A percentile compares a stretch with the other conserved stretches of the same genome.
Evolutionary conservation across 495 filamentous ascomycete species (phyloP).

Genomic region (Penicillium atrosanguineum): DNA sequence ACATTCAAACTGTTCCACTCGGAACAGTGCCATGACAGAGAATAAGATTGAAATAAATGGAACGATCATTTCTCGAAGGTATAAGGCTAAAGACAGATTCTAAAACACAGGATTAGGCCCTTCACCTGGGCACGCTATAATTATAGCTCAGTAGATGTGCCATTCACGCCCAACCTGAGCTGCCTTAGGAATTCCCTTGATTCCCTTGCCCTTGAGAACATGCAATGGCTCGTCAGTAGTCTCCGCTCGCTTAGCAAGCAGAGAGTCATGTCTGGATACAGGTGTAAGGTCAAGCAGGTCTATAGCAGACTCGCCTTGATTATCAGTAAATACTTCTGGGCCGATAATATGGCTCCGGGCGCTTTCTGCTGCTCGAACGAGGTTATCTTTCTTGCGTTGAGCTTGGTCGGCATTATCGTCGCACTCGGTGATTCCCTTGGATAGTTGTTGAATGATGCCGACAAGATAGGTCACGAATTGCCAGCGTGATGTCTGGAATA

Average conservation of each 20-base stretch:
- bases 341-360: constrained; percentile 34
- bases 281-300: constrained; percentile 35
- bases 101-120: background rate
- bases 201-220: constrained; percentile 36
- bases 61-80: background rate
- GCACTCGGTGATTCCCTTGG: constrained; percentile 15
- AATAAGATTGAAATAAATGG: background rate
- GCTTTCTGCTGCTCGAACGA: constrained; percentile 36
- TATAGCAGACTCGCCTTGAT: constrained; percentile 14
- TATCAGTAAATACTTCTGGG: constrained; percentile 33
- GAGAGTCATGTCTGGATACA: constrained; percentile 21
- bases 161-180: constrained; percentile 44
- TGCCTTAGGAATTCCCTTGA: constrained; percentile 48
- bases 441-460: constrained; percentile 53
- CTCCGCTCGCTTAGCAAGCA: constrained; percentile 28
- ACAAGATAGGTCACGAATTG: constrained; percentile 70
- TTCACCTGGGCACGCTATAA: background rate
- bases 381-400: constrained; percentile 41
- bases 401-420: constrained; percentile 29
- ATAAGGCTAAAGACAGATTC: constrained; percentile 1
- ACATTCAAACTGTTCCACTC: too few species aligned
- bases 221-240: constrained; percentile 22
- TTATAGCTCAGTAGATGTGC: constrained; percentile 38
- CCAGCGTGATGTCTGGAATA: constrained; percentile 85
- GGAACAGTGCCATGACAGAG: too few species aligned